Conservation (phyloP, 306 rosid genomes). For the Begonia masoniana region DNA sequence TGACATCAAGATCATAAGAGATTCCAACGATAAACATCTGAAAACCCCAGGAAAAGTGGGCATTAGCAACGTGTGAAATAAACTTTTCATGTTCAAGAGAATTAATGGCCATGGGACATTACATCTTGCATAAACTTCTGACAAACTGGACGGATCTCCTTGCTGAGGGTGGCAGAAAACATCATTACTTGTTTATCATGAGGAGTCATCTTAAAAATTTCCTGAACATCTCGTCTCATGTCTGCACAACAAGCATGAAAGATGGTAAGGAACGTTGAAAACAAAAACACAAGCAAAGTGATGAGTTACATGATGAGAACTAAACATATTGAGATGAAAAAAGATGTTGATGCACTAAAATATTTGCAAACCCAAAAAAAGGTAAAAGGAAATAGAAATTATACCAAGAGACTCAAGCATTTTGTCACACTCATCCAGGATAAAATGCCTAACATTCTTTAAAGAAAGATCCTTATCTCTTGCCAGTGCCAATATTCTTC, state of each 20-base stretch:
- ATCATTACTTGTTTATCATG: constrained; percentile 99
- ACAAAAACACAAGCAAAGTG: background rate
- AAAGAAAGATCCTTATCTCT: constrained; percentile 85
- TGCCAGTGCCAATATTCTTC: constrained; percentile 74
- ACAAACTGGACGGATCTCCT: constrained; percentile 99
- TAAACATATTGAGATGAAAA: too few species aligned
- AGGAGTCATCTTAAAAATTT: constrained; percentile 97
- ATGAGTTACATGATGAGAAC: background rate
- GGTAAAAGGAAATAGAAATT: background rate
- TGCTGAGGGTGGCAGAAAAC: constrained; percentile 99
- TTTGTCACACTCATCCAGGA: constrained; percentile 94
- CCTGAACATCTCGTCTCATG: constrained; percentile 98
- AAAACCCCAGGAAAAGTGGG: constrained; percentile 3
- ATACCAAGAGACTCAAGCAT: constrained; percentile 97
- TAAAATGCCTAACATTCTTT: constrained; percentile 94
- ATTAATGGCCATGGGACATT: constrained; percentile 62
- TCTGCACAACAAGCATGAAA: constrained; percentile 33
- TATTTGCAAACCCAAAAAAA: background rate
- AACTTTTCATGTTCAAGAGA: constrained; percentile 16
- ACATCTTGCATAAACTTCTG: constrained; percentile 99
- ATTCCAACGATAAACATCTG: too few species aligned
- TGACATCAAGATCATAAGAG: too few species aligned
- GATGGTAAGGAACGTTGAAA: background rate
- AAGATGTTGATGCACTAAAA: too few species aligned
- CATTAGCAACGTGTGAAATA: too few species aligned